These are phyloP conservation scores for Spergularia marina DNA, from an alignment of 148 eudicot genomes.

Conservation along the genomic window DNA sequence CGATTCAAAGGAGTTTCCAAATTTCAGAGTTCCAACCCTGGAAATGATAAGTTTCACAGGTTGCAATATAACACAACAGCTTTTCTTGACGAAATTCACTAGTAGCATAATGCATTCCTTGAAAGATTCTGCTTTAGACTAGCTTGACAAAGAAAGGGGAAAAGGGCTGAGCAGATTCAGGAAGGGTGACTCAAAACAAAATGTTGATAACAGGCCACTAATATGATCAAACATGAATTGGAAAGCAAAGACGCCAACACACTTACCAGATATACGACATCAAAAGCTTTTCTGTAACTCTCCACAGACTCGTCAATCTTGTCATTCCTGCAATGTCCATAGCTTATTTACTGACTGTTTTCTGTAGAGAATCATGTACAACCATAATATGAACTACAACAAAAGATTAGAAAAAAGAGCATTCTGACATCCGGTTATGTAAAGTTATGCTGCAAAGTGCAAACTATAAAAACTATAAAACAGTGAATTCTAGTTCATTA, in stretches of 20 bases:
- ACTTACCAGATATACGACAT: conserved; percentile 77
- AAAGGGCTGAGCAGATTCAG: background rate
- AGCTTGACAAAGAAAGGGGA: background rate
- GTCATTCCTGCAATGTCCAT: conserved; percentile 62
- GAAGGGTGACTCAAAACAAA: background rate
- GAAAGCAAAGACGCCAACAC: conserved; percentile 2
- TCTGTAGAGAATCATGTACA: background rate
- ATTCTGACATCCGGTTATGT: background rate
- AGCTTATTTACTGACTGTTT: background rate
- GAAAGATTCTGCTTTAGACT: too few relatives aligned
- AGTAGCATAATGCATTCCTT: background rate
- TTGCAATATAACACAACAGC: background rate
- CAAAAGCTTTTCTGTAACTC: conserved; percentile 67
- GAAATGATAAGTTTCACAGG: background rate
- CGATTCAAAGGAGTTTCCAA: background rate
- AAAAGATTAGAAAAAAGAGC: background rate
- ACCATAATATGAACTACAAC: background rate
- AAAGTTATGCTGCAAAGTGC: too few relatives aligned
- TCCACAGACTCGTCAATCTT: conserved; percentile 68
- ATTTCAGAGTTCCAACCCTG: background rate
- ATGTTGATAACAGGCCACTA: background rate
- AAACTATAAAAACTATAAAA: too few relatives aligned
- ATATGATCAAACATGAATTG: background rate
- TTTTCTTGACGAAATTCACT: background rate
- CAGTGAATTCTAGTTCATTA: too few relatives aligned